Base-by-base conservation (phyloP, 179 eudicot genomes). In the Corrigiola litoralis region DNA sequence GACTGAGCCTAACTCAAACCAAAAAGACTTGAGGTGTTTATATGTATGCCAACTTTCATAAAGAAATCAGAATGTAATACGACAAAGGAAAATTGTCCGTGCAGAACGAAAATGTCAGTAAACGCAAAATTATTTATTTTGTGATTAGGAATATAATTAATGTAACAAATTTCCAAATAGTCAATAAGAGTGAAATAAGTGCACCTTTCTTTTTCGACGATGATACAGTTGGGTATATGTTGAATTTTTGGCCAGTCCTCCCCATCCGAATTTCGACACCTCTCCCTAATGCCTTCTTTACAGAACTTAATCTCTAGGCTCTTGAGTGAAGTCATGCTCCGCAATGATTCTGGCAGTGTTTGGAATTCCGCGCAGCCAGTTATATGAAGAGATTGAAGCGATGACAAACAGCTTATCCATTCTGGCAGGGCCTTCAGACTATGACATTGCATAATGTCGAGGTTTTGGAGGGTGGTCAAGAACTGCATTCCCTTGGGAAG, bases 191-290 rank as follows among this genome's bases (percentile, higher is more conserved):
- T n/a, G n/a, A n/a, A n/a, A n/a, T n/a, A n/a, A n/a, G n/a, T n/a
- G n/a, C n/a, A n/a, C n/a, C n/a, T n/a, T n/a, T n/a, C n/a, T n/a
- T n/a, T n/a, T n/a, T n/a, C n/a, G n/a, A n/a, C n/a, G n/a, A n/a
- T n/a, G n/a, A n/a, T n/a, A n/a, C n/a, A n/a, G n/a, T n/a, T n/a
- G n/a, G 65, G 72, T 23, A 68, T 34, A 58, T 57, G 64, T 33
- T 5, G 56, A 33, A 68, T 68, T 11, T 45, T 58, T 36, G 65
- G 50, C 65, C 65, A 68, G 25, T 68, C 72, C 23, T 23, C 44
- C 17, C 65, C 72, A 4, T 13, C 25, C 1, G 65, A 34, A 7
- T 36, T 34, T 8, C 44, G 8, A 34, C 58, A 68, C 36, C 52
- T 33, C 21, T 57, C 34, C 1, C 4, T 31, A 13, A 67, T 18